phyloP scores from a whole-genome alignment of 2,329 filamentous ascomycete genomes.

The Fusarium musae region DNA sequence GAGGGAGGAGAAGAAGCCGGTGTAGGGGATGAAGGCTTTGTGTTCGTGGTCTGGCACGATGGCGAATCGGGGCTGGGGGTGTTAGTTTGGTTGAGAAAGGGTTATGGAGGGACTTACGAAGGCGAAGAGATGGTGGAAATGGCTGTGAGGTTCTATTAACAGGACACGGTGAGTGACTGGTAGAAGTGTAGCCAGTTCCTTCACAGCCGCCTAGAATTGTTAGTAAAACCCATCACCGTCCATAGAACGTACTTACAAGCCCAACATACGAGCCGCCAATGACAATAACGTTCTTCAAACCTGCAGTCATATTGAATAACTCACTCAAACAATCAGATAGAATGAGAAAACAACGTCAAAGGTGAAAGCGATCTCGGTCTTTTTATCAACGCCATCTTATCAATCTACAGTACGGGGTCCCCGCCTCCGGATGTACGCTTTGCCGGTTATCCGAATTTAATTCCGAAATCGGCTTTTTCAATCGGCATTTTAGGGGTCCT shows the following conservation, averaged over 20 bases:
- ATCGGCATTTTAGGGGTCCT: slow-evolving; percentile 5
- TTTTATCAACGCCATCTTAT: slow-evolving; percentile 25
- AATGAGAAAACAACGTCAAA: no score
- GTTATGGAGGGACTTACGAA: slow-evolving; percentile 45
- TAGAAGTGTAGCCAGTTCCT: slow-evolving; percentile 35
- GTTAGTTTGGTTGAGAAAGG: neutral
- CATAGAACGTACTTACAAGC: slow-evolving; percentile 18
- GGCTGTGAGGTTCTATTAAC: slow-evolving; percentile 61
- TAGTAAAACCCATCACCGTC: neutral
- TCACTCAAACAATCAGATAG: no score
- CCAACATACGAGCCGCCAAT: slow-evolving; percentile 45
- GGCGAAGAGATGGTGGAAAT: slow-evolving; percentile 61
- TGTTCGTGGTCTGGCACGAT: slow-evolving; percentile 57
- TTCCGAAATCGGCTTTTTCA: slow-evolving; percentile 17
- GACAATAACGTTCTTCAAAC: slow-evolving; percentile 42
- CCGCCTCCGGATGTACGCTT: slow-evolving; percentile 18
- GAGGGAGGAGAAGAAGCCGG: slow-evolving; percentile 33
- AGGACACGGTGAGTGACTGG: slow-evolving; percentile 49
- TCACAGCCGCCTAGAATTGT: slow-evolving; percentile 35
- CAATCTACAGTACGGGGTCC: slow-evolving; percentile 9
- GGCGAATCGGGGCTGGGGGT: slow-evolving; percentile 53
- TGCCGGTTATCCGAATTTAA: slow-evolving; percentile 22
- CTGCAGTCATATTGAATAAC: slow-evolving; percentile 5
- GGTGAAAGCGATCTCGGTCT: neutral
- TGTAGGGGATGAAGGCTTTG: slow-evolving; percentile 62